Evolutionary conservation across 164 flowering plant species (phyloP), one percentile per base, ranked within the genome.

Genomic region (Chimonanthus salicifolius): DNA sequence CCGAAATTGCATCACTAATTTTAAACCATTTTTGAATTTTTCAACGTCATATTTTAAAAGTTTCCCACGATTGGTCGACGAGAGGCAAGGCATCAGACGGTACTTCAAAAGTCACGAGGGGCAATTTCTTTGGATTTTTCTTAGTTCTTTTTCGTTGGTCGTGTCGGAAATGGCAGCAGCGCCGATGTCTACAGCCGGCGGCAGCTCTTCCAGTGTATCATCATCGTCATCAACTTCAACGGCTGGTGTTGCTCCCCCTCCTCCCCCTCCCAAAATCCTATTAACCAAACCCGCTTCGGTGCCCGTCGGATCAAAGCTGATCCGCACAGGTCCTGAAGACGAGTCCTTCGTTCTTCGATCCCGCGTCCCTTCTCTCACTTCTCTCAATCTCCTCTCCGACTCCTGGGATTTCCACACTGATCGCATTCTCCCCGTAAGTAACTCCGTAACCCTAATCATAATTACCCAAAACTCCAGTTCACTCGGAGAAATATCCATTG

Each of bases 341-440:
- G 88, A 84, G 43, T 60, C 84, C 15, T 76, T 76, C 68, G 73
- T 83, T 18, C 86, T 84, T 58, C 89, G 97, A 4, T 85, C 97
- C 44, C 97, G 97, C 45, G 82, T 85, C 16, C 96, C 92, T 2
- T 72, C 91, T 2, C 70, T 86, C 33, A 89, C 85, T 2, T 88
- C 94, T 16, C 92, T 92, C 75, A 91, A 87, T 72, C 87, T 94
- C 71, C 87, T 94, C 77, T 91, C 98, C 6, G 98, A 91, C 20
- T 86, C 95, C 11, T 90, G 97, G 97, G 97, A 92, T 51, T 82
- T 91, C 63, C 90, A 89, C 86, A 74, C 82, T 62, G 97, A 94
- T 78, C 94, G 97, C 49, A 78, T 88, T 69, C 88, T 94, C 47
- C 94, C 97, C 21, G 98, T 92, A 82, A 75, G 74, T 46, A 46